Conservation (phyloP, 805 yeast genomes). For the Schizosaccharomyces cryophilus region DNA sequence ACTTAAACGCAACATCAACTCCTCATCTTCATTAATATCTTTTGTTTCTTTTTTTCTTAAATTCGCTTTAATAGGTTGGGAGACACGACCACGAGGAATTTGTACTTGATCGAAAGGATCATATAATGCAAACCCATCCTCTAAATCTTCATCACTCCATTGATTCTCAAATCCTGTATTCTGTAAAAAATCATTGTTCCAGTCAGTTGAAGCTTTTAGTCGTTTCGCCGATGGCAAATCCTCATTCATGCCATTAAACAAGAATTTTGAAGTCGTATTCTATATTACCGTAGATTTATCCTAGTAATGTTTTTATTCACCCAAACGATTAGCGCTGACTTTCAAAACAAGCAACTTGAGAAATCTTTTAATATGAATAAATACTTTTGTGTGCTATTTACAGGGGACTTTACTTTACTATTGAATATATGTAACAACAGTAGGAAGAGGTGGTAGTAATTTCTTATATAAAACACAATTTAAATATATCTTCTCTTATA, state of each 20-base stretch:
- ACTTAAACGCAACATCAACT: background rate
- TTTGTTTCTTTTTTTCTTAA: background rate
- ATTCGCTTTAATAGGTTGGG: background rate
- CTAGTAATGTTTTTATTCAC: too few species aligned
- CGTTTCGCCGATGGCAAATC: background rate
- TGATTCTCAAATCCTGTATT: background rate
- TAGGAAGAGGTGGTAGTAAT: too few species aligned
- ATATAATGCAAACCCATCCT: background rate
- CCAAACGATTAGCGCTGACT: too few species aligned
- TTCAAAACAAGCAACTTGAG: too few species aligned
- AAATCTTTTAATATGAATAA: too few species aligned
- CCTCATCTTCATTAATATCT: background rate
- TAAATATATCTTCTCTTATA: too few species aligned
- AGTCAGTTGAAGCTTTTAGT: background rate
- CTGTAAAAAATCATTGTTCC: background rate
- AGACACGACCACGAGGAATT: background rate
- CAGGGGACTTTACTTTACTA: too few species aligned
- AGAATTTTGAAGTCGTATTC: too few species aligned
- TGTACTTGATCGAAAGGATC: background rate
- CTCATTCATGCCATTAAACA: background rate
- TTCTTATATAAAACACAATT: too few species aligned
- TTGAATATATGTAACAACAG: too few species aligned
- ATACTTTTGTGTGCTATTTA: background rate
- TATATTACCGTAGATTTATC: too few species aligned
- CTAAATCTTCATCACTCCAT: background rate